Evolutionary conservation across 257 asterid genomes (phyloP), one percentile per base, ranked within the genome.

Genomic region (Ballota nigra): DNA sequence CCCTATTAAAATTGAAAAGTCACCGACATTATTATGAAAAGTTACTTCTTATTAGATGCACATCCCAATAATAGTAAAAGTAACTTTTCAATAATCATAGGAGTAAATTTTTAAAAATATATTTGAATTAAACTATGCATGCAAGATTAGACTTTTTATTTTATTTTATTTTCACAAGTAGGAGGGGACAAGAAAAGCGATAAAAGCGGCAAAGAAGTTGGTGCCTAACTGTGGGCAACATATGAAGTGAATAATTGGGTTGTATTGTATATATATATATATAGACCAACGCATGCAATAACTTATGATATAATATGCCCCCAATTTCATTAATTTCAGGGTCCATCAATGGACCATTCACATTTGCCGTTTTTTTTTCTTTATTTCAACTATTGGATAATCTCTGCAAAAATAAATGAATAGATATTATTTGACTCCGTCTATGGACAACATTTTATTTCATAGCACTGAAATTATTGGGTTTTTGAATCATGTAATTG

Each of bases 171-270:
- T 31, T 36, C 8, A 36, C 38, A 47, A 71, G 69, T 75, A 24
- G 60, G 29, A 11, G 53, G 65, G 45, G 79, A 70, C 64, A 65
- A 74, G 8, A 33, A 29, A 59, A 23, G 60, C 75, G 74, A 65
- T 69, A 63, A 79, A 45, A 63, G 77, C 55, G 79, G 75, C 52
- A 49, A 64, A 63, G 77, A 78, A 22, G 10, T 69, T 69, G 79
- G 20, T 16, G 43, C 67, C 28, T 1, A 61, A 64, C 3, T 58
- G 67, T 49, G 59, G 73, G 70, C 61, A 74, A 69, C 81, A 51
- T 47, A 51, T 51, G 59, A 40, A 24, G 11, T 57, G 11, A 74
- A 56, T 57, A 47, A 71, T 43, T 57, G 73, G 72, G 20, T 69
- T 56, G 53, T 58, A 52, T 26, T 52, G 52, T 8, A 41, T 41